Percentiles rank a stretch among this genome's conserved stretches.
Evolutionary conservation across 2,329 filamentous ascomycete species (phyloP).

Genomic region (Neospermospora avenae): DNA sequence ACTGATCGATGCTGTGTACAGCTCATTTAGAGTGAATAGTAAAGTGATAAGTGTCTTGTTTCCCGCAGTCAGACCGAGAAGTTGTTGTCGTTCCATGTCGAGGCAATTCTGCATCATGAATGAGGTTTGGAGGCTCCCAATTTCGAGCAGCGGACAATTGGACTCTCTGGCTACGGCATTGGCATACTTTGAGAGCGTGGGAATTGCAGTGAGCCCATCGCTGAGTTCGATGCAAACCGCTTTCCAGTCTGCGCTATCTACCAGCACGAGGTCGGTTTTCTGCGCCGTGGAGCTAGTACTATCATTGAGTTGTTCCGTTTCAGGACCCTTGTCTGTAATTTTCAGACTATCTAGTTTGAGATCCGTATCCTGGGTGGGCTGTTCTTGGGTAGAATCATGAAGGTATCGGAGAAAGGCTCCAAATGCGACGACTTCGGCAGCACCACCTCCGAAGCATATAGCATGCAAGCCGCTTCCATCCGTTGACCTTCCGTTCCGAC

Average conservation of each 20-base stretch:
- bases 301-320: not conserved
- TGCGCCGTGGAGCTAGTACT: not conserved
- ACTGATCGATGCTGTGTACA: constrained; percentile 72
- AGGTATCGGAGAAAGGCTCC: constrained; percentile 48
- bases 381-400: constrained; percentile 17
- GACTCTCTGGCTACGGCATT: constrained; percentile 45
- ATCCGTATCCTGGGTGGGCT: not conserved
- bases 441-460: constrained; percentile 43
- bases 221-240: constrained; percentile 58
- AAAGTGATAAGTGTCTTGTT: constrained; percentile 66
- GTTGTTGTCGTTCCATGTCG: constrained; percentile 35
- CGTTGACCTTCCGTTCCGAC: not conserved
- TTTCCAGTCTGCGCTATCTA: constrained; percentile 82
- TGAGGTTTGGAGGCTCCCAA: constrained; percentile 38
- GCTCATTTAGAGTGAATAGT: constrained; percentile 93
- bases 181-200: constrained; percentile 50
- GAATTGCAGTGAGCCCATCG: constrained; percentile 50
- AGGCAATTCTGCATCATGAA: constrained; percentile 52
- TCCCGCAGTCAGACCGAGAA: constrained; percentile 33
- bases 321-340: constrained; percentile 3
- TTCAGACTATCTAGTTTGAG: constrained; percentile 12
- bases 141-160: constrained; percentile 44
- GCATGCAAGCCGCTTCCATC: constrained; percentile 9
- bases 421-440: constrained; percentile 63
- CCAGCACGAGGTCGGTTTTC: constrained; percentile 50